phyloP scores from a whole-genome alignment of 306 rosid species.

The Clitoria ternatea region DNA sequence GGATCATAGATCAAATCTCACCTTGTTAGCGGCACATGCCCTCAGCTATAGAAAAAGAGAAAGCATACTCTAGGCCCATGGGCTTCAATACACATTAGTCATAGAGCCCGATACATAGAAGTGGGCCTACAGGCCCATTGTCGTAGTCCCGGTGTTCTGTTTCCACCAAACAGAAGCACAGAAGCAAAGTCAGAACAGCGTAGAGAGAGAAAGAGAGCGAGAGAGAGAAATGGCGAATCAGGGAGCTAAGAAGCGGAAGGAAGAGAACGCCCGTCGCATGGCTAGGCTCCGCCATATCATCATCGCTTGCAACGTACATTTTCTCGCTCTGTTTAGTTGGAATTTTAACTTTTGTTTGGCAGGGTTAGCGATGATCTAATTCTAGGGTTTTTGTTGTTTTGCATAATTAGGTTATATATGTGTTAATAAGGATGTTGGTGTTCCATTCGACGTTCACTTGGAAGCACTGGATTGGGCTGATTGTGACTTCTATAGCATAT shows the following conservation, averaged over 20 bases:
- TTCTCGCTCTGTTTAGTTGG: not conserved
- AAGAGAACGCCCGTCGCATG: slow-evolving; percentile 88
- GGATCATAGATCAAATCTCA: too few species aligned
- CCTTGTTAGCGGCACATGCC: too few species aligned
- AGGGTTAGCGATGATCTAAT: not conserved
- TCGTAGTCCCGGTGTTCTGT: not conserved
- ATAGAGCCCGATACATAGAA: not conserved
- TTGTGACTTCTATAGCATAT: slow-evolving; percentile 59
- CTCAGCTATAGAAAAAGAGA: not conserved
- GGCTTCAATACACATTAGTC: not conserved
- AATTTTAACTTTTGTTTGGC: not conserved
- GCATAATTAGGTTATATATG: slow-evolving; percentile 50
- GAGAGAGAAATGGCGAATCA: slow-evolving; percentile 74
- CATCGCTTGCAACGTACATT: slow-evolving; percentile 66
- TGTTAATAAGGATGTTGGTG: slow-evolving; percentile 54
- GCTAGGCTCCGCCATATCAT: slow-evolving; percentile 61
- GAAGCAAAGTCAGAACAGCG: not conserved
- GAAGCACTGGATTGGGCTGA: slow-evolving; percentile 78
- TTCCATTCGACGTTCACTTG: slow-evolving; percentile 72
- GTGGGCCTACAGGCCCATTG: not conserved
- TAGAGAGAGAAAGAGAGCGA: not conserved
- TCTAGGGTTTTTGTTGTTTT: slow-evolving; percentile 6
- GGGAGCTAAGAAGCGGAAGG: slow-evolving; percentile 97
- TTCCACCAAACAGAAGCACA: slow-evolving; percentile 5
- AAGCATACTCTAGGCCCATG: not conserved